Base-by-base conservation (phyloP, 441 rosid species). In the Geranium incanum region DNA sequence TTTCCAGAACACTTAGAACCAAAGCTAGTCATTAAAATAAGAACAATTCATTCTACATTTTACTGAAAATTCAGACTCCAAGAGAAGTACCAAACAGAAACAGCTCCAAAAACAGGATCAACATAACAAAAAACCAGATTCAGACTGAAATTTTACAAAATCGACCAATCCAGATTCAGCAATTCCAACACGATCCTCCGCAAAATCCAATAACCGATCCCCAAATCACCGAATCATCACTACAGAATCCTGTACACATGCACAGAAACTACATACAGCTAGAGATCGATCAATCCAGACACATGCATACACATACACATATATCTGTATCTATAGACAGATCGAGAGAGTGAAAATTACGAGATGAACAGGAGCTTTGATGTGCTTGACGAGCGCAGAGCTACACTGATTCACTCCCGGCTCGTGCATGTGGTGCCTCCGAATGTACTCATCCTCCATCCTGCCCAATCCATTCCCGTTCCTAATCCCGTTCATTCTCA, bases 361-460 rank as follows among this genome's bases (percentile, higher is more conserved):
- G 63, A 57, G 63, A 57, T 57, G 63, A 57, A 57, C 28, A 5
- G 63, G 63, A 6, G 63, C 28, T 57, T 57, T 57, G 63, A 57
- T 57, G 63, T 57, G 63, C 63, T 57, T 57, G 63, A 57, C 63
- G 28, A 57, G 63, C 1, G 8, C 63, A 6, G 63, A 57, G 63
- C 63, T 57, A 57, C 63, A 57, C 63, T 57, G 63, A 23, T 57
- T 57, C 63, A 18, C 28, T 18, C 63, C 63, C 11, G 28, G 63
- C 28, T 57, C 28, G 63, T 57, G 28, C 63, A 21, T 57, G 3
- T 18, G 63, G 63, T 18, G 11, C 18, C 63, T 18, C 63, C 63
- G 28, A 6, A 57, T 57, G 63, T 57, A 57, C 63, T 57, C 63
- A 19, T 57, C 3, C 63, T 57, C 63, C 63, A 18, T 57, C 28